Percentiles rank a stretch among this genome's conserved stretches.
phyloP scores from a whole-genome alignment of 2,329 filamentous ascomycete genomes.

The Metarhizium sp. region DNA sequence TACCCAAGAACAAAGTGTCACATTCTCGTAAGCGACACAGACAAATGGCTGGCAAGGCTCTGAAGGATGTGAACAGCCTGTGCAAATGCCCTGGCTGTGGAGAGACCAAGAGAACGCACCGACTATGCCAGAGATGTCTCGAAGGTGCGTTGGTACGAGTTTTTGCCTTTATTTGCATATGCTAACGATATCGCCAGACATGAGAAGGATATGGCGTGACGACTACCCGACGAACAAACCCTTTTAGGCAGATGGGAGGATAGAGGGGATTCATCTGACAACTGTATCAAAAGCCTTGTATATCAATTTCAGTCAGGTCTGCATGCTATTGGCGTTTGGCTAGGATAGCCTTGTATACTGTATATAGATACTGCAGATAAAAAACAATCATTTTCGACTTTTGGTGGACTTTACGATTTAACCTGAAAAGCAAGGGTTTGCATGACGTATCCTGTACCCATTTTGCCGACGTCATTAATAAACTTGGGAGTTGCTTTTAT shows the following conservation, averaged over 20 bases:
- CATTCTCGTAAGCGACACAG: constrained; percentile 91
- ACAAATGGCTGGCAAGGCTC: constrained; percentile 88
- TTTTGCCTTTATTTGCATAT: not conserved
- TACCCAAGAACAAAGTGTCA: constrained; percentile 98
- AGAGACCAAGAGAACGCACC: constrained; percentile 76
- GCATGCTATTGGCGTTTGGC: constrained; percentile 25
- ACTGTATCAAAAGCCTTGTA: constrained; percentile 20
- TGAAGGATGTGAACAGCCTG: constrained; percentile 81
- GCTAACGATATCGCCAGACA: constrained; percentile 24
- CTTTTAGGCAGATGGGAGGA: constrained; percentile 14
- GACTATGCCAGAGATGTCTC: constrained; percentile 81
- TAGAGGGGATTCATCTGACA: constrained; percentile 7
- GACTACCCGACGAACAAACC: constrained; percentile 26
- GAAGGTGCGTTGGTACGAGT: constrained; percentile 48
- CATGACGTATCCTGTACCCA: no score
- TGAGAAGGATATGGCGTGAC: constrained; percentile 34
- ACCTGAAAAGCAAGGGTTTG: not conserved
- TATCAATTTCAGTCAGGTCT: constrained; percentile 19
- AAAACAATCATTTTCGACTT: not conserved
- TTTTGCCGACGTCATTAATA: not conserved
- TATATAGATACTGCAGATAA: constrained; percentile 6
- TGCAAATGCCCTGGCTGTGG: constrained; percentile 89
- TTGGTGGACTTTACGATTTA: not conserved
- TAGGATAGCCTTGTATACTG: constrained; percentile 21
- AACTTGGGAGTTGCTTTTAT: not conserved